Base-by-base conservation (phyloP, 306 rosid genomes). In the Trifolium dubium region DNA sequence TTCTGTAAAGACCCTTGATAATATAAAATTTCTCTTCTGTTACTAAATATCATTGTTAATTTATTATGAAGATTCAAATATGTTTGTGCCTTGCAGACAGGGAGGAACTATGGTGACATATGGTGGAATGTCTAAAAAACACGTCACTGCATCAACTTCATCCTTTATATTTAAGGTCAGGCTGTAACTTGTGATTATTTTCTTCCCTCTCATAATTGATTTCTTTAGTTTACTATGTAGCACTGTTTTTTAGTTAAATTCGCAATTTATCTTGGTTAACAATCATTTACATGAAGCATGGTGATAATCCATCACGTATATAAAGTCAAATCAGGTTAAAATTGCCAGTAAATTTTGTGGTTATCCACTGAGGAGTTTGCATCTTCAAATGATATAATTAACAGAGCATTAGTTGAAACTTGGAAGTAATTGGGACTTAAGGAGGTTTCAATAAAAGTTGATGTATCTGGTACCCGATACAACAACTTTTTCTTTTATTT, bases 111-210 rank as follows among this genome's bases (percentile, higher is more conserved):
- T 93, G 98, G 94, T 93, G 71, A 93, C 98, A 14, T 93, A 93
- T 63, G 98, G 98, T 73, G 98, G 98, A 78, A 93, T 93, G 98
- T 93, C 98, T 71, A 91, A 85, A 83, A 93, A 82, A 67, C 98
- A 97, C 14, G 61, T 93, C 67, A 85, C 86, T 7, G 90, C 82
- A 61, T 83, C 98, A 64, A 93, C 98, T 37, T 88, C 97, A 64
- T 85, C 94, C 81, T 91, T 91, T 81, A 93, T 93, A 77, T 93
- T 93, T 76, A 93, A 93, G 96, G 98, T 88, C 66, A 61, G 75
- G 56, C 46, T 12, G 50, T 64, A 43, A 69, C 62, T 77, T 69
- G 41, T 3, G 10, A 50, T 49, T 37, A 31, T 9, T 76, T 63
- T 39, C 41, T 74, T 73, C 19, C 56, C 69, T 39, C 69, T 51